A percentile compares a stretch with the other conserved stretches of the same genome.
These are phyloP conservation scores for Trypanosoma melophagium DNA, from an alignment of 208 protist genomes.

Conservation along the genomic window DNA sequence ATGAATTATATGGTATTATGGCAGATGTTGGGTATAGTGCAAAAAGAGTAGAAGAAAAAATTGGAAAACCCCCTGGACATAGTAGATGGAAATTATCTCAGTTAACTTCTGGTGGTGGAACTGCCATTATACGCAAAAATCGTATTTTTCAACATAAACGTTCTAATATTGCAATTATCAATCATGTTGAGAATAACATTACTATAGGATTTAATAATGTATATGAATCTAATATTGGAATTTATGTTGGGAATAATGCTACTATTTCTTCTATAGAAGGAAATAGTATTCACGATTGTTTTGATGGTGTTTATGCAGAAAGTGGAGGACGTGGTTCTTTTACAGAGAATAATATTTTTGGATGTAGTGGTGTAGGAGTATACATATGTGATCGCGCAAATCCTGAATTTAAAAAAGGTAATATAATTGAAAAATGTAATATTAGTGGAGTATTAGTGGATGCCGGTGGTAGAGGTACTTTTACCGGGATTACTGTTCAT, in stretches of 20 bases:
- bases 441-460: slow-evolving; percentile 70
- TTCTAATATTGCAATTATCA: slow-evolving; percentile 59
- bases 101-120: slow-evolving; percentile 3
- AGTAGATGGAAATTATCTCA: background rate
- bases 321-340: slow-evolving; percentile 54
- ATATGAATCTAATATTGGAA: slow-evolving; percentile 57
- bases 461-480: slow-evolving; percentile 45
- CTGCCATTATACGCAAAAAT: slow-evolving; percentile 42
- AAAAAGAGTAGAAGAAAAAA: slow-evolving; percentile 31
- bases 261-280: slow-evolving; percentile 34
- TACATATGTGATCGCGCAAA: slow-evolving; percentile 59
- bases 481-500: slow-evolving; percentile 34
- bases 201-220: slow-evolving; percentile 56
- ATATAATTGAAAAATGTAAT: slow-evolving; percentile 65
- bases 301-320: slow-evolving; percentile 65
- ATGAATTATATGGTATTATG: slow-evolving; percentile 65
- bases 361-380: slow-evolving; percentile 63
- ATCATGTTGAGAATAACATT: slow-evolving; percentile 29
- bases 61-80: slow-evolving; percentile 13
- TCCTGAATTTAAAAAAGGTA: slow-evolving; percentile 48
- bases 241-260: slow-evolving; percentile 60
- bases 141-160: slow-evolving; percentile 52
- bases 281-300: slow-evolving; percentile 70
- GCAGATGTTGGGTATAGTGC: slow-evolving; percentile 53
- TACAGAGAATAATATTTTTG: slow-evolving; percentile 56